phyloP scores from a whole-genome alignment of 2,329 filamentous ascomycete species.

The Orbilia brochopaga region DNA sequence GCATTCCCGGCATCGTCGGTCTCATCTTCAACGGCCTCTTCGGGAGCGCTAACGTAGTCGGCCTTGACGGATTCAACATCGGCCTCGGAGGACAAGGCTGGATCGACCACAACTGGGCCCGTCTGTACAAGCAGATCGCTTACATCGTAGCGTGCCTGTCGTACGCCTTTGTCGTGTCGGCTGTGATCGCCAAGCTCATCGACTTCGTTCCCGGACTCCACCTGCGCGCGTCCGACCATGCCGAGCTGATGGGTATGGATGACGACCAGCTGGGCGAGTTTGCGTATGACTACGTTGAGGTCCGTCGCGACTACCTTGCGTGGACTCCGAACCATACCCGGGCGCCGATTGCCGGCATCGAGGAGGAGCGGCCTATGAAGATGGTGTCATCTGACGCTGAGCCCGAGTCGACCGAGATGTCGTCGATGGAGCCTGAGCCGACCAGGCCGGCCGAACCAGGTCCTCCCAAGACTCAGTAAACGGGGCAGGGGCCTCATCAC shows the following conservation, averaged over 20 bases:
- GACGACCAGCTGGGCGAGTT: constrained; percentile 90
- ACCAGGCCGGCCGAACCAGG: no score
- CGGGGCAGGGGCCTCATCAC: not conserved
- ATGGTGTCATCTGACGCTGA: constrained; percentile 34
- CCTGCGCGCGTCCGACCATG: constrained; percentile 79
- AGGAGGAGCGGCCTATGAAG: constrained; percentile 22
- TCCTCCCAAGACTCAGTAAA: constrained; percentile 31
- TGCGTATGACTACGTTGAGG: constrained; percentile 88
- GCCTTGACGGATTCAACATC: constrained; percentile 77
- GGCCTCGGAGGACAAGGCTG: constrained; percentile 70
- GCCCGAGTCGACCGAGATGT: constrained; percentile 19
- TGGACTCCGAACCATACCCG: constrained; percentile 69
- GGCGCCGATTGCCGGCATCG: constrained; percentile 45
- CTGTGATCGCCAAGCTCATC: constrained; percentile 74
- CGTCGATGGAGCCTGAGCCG: no score
- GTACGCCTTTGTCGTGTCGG: constrained; percentile 76
- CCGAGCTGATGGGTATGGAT: constrained; percentile 85
- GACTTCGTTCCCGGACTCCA: constrained; percentile 78
- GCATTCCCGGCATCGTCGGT: constrained; percentile 71
- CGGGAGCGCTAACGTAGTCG: constrained; percentile 72
- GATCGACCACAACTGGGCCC: constrained; percentile 74
- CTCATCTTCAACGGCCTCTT: constrained; percentile 77
- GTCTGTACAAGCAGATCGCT: constrained; percentile 80
- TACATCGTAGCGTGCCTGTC: constrained; percentile 71
- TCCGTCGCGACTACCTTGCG: constrained; percentile 83